Base-by-base conservation (phyloP, 495 filamentous ascomycete genomes). In the Trichoderma orchidacearum region DNA sequence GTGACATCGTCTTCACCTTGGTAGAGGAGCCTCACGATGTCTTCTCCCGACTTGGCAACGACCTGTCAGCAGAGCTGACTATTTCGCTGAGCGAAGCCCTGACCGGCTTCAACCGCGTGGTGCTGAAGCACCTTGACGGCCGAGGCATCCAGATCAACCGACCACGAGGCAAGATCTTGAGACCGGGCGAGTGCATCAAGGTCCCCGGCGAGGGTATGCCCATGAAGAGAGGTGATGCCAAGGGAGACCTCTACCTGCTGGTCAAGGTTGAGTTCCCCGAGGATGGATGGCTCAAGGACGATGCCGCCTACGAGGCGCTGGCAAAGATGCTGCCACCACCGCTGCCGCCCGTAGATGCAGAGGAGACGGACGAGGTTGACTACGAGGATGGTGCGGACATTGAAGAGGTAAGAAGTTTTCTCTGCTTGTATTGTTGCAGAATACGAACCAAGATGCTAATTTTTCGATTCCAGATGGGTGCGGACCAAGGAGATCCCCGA, bases 151-250 rank as follows among this genome's bases (percentile, higher is more conserved):
- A 86, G 56, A 70, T 97, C 50, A 77, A 79, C 54, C 84, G 93
- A 63, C 82, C 82, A 2, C 73, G 79, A 48, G 90, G 90, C 59
- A 81, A 86, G 68, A 70, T 95, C 41, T 67, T 98, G 12, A 81
- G 79, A 18, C 89, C 92, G 2, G 85, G 81, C 15, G 87, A 97
- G 62, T 79, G 90, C 13, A 76, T 98, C 58, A 95, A 89, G 70
- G 73, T 98, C 4, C 65, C 75, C 4, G 89, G 87, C 30, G 93
- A 98, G 68, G 93, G 93, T 45, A 98, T 98, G 93, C 92, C 94
- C 6, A 63, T 80, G 58, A 96, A 96, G 77, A 83, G 84, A 59
- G 85, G 82, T 56, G 93, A 98, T 30, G 61, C 68, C 5, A 88
- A 83, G 63, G 93, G 93, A 15, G 90, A 97, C 63, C 75, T 98